Evolutionary conservation across 306 rosid genomes (phyloP), one percentile per base, ranked within the genome.

Genomic region (Cicer pinnatifidum): DNA sequence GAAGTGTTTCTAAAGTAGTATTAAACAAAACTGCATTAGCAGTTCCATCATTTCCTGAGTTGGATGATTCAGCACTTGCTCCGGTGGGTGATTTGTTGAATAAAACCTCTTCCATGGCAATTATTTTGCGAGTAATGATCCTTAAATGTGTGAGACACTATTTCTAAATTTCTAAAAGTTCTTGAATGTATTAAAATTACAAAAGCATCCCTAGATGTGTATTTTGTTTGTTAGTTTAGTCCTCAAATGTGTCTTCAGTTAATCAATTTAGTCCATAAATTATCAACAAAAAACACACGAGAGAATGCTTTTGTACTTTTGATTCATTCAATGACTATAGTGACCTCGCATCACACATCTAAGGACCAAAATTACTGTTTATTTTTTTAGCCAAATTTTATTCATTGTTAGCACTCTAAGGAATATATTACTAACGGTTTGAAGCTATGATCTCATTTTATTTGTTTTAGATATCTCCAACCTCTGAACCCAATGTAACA

Each of bases 381-480:
- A 50, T 5, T n/a, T 50, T 20, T 56, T 56, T 56, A 56, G 38
- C 60, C 60, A 16, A 8, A 5, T 20, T 56, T 19, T 56, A 56
- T 54, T 3, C 38, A 54, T 20, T 54, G 35, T 19, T 19, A 19
- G 13, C 39, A 20, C 20, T 20, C 9, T 12, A 19, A 48, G 54
- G 17, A 48, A 48, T 12, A 13, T 5, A 2, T 10, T 56, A 20
- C n/a, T 56, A 56, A 56, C 10, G 7, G 38, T 9, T 56, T 19
- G 62, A 20, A 19, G 13, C 62, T n/a, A 19, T 56, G 13, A 56
- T 56, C 38, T 56, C 62, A 8, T 20, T 56, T 56, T 56, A 16
- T 56, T 20, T 56, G 62, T 56, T 20, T 56, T 56, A 56, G 62
- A 56, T 56, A 11, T 54, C 61, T 54, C 61, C 61, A 54, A 54